Base-by-base conservation (phyloP, 306 rosid genomes). In the Lithocarpus polystachyus region DNA sequence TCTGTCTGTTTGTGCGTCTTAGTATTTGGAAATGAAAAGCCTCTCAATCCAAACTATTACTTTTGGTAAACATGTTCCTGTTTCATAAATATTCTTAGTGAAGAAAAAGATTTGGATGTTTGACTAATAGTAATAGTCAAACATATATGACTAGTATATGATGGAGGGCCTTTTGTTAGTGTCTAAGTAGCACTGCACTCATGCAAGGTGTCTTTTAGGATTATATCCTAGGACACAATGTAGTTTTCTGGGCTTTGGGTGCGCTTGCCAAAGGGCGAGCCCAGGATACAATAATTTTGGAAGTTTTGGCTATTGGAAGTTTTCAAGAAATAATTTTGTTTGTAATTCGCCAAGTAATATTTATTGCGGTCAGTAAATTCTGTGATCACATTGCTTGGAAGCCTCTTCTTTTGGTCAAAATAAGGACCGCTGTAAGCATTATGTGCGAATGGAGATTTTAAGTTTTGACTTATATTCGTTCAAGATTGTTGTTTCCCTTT, bases 61-160 rank as follows among this genome's bases (percentile, higher is more conserved):
- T 68, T 33, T 68, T 22, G 6, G 20, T 68, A 9, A 68, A 68
- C 72, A 68, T 17, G 52, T 68, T 35, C 40, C 52, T 35, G 52
- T 35, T 68, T 35, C 72, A 68, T 68, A 68, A 68, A 37, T 64
- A 48, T 74, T 61, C 64, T 79, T 75, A 56, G 26, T 48, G 71
- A 68, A 79, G 2, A 48, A 48, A 84, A 84, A 57, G 82, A 84
- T 86, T 86, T 57, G 73, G 79, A 73, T 73, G 81, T 83, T 87
- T 81, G 83, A 64, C 72, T 33, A 11, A 55, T 28, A 6, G 71
- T 74, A 28, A 76, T 76, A 37, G 45, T 37, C 45, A 37, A 37
- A 37, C 45, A 37, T 37, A 37, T 37, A 37, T 37, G 11, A 37
- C 45, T 37, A 37, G 45, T 8, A 65, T 48, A 37, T 52, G 52